Evolutionary conservation across 2,329 filamentous ascomycete species (phyloP).

Genomic region (Sclerotiophoma versabilis): DNA sequence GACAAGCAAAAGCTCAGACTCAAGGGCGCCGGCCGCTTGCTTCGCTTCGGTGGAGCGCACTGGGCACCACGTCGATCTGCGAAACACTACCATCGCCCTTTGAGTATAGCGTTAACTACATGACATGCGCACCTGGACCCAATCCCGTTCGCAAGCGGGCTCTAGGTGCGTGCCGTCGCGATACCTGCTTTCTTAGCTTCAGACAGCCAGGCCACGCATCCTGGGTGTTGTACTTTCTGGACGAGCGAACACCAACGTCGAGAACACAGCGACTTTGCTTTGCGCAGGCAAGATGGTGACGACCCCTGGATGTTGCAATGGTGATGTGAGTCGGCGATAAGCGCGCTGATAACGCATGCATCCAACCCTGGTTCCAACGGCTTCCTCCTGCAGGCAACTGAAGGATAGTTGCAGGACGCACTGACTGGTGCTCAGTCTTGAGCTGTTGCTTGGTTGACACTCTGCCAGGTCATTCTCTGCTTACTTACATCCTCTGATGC

Average conservation of each 20-base stretch:
- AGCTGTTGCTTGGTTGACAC: conserved; percentile 39
- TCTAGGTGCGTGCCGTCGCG: conserved; percentile 39
- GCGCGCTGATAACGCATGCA: conserved; percentile 19
- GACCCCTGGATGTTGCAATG: neutral
- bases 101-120: conserved; percentile 22
- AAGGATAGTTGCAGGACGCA: conserved; percentile 24
- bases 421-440: conserved; percentile 34
- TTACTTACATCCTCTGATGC: conserved; percentile 27
- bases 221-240: conserved; percentile 12
- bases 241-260: conserved; percentile 6
- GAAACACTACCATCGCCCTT: conserved; percentile 25
- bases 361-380: conserved; percentile 25
- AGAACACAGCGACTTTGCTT: neutral
- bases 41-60: conserved; percentile 32
- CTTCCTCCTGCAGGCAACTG: conserved; percentile 26
- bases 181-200: conserved; percentile 29
- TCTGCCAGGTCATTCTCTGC: conserved; percentile 42
- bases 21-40: conserved; percentile 6
- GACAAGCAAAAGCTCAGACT: conserved; percentile 26
- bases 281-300: conserved; percentile 5
- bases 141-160: conserved; percentile 28
- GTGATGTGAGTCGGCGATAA: conserved; percentile 2
- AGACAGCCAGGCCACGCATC: conserved; percentile 11
- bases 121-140: conserved; percentile 14
- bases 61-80: conserved; percentile 41